Conservation (phyloP, 2,329 filamentous ascomycete genomes). For the Metarhizium brunneum region DNA sequence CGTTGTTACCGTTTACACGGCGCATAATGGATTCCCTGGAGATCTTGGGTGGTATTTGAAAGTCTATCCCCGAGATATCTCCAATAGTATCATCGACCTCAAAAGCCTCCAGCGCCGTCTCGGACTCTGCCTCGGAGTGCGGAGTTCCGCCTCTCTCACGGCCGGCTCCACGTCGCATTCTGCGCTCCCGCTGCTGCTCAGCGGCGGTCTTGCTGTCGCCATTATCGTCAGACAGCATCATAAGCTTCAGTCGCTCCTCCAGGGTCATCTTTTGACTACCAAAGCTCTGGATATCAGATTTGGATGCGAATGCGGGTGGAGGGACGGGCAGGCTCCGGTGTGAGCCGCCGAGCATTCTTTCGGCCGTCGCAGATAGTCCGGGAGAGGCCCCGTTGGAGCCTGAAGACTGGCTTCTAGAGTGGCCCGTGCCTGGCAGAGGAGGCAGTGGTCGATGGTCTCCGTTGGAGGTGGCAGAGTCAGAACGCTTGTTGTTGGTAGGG, state of each 20-base stretch:
- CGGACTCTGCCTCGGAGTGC: conserved; percentile 28
- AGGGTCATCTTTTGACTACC: conserved; percentile 69
- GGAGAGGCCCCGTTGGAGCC: conserved; percentile 47
- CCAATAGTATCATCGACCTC: conserved; percentile 52
- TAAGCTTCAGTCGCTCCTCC: conserved; percentile 76
- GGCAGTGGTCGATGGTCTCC: conserved; percentile 78
- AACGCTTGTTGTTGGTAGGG: conserved; percentile 51
- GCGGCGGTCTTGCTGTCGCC: conserved; percentile 45
- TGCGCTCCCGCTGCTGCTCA: conserved; percentile 58
- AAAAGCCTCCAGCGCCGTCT: conserved; percentile 24
- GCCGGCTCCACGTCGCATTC: conserved; percentile 53
- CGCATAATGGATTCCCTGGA: conserved; percentile 89
- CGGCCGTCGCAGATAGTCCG: conserved; percentile 60
- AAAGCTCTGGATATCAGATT: conserved; percentile 70
- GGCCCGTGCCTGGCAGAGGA: conserved; percentile 61
- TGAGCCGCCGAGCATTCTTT: conserved; percentile 56
- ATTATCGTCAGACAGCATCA: conserved; percentile 70
- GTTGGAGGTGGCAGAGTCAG: conserved; percentile 68
- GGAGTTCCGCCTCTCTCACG: conserved; percentile 40
- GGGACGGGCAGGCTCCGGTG: conserved; percentile 65
- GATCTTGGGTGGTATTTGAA: conserved; percentile 66
- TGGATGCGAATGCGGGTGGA: conserved; percentile 58
- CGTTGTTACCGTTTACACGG: conserved; percentile 62
- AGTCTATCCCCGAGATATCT: conserved; percentile 52
- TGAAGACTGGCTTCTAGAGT: conserved; percentile 28